These are phyloP conservation scores for Athelia psychrophila DNA, from an alignment of 1,284 basidiomycete genomes.

Conservation along the genomic window DNA sequence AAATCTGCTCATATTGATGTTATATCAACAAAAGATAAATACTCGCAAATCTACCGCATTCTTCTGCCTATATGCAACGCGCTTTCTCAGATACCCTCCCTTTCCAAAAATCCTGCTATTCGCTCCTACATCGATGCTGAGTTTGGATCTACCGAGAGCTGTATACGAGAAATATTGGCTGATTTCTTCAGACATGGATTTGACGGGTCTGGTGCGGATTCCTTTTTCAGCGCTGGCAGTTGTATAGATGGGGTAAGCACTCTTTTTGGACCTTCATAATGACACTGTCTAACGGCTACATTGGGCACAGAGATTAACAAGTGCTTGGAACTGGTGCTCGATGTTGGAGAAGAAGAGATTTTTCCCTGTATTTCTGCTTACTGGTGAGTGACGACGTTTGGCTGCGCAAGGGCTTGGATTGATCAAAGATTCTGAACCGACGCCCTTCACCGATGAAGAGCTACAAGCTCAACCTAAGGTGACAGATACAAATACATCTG, in stretches of 20 bases:
- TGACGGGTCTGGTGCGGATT: conserved; percentile 79
- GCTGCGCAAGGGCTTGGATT: conserved; percentile 28
- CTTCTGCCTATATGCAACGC: conserved; percentile 80
- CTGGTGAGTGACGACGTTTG: conserved; percentile 46
- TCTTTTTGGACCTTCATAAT: background rate
- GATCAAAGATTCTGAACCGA: conserved; percentile 24
- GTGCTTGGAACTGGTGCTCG: conserved; percentile 86
- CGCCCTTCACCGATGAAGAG: conserved; percentile 31
- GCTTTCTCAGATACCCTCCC: conserved; percentile 60
- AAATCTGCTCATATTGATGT: background rate
- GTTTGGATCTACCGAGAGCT: conserved; percentile 69
- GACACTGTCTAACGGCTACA: no score
- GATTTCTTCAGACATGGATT: conserved; percentile 85
- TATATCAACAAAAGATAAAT: conserved; percentile 55
- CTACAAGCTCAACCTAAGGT: conserved; percentile 22
- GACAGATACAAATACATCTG: conserved; percentile 3
- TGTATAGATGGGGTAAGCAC: conserved; percentile 49
- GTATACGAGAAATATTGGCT: conserved; percentile 63
- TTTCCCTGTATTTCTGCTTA: conserved; percentile 74
- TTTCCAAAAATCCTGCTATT: conserved; percentile 65
- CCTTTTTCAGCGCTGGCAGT: conserved; percentile 74
- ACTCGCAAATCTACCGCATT: conserved; percentile 85
- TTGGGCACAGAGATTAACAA: conserved; percentile 53
- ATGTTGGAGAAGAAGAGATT: conserved; percentile 79
- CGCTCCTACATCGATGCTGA: conserved; percentile 76